Base-by-base conservation (phyloP, 768 basidiomycete species). In the Dioszegia aurantiaca region DNA sequence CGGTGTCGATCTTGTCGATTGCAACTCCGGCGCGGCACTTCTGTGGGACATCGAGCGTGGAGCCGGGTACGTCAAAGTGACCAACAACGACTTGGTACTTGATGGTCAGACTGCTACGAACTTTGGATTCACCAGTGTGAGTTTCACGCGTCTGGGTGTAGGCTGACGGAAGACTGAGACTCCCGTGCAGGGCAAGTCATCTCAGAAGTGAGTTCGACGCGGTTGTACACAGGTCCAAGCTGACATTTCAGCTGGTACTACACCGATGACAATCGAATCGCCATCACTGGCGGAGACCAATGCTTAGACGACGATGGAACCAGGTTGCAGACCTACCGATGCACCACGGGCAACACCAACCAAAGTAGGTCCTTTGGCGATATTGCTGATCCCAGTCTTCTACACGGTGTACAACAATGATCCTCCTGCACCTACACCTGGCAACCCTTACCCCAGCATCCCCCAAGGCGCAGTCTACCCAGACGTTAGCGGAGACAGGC, bases 321-420 rank as follows among this genome's bases (percentile, higher is more conserved):
- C 26, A 48, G 53, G 24, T n/a, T 55, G 28, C 59, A 60, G 54
- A 60, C 59, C 10, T 60, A 55, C 39, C 53, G 48, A 36, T 60
- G 59, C 40, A 55, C 59, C 24, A 55, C 59, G 36, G 59, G 59
- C 2, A 60, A 60, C 45, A 55, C 59, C 1, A 60, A 60, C 30
- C 59, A 60, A 26, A 49, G 57, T 51, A 37, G 46, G 55, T 45
- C 31, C 12, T 9, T 19, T 19, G 9, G 17, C 17, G 16, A 12
- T 3, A 6, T 27, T 10, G 23, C 14, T 45, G 21, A 24, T 45
- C 40, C 40, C 26, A 45, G 44, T 45, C 44, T 45, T 45, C 26
- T 45, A 48, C 12, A 19, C 47, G 8, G 47, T 46, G 17, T 48
- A 48, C 31, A 3, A 27, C 47, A 30, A 17, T 30, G 17, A 36